These are phyloP conservation scores for Carex littledalei DNA, from an alignment of 176 grass and related monocot genomes.

Conservation along the genomic window DNA sequence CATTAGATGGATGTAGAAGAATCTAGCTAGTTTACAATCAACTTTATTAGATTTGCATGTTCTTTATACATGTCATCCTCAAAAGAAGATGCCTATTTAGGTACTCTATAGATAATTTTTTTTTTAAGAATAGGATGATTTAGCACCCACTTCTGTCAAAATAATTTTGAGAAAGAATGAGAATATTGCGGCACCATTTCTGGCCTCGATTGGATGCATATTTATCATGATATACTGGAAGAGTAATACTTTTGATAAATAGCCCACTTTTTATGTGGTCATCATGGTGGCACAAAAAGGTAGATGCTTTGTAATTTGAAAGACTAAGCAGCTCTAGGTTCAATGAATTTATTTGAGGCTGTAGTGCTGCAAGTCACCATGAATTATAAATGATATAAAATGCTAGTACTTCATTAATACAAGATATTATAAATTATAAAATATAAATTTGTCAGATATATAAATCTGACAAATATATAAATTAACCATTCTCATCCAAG, in stretches of 20 bases:
- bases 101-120: not conserved
- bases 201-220: not conserved
- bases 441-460: too few relatives aligned
- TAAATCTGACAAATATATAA: too few relatives aligned
- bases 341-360: not conserved
- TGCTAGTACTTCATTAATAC: not conserved
- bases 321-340: not conserved
- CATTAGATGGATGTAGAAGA: not conserved
- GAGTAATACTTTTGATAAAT: not conserved
- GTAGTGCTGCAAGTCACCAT: not conserved
- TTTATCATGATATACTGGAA: not conserved
- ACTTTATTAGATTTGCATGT: not conserved
- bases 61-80: not conserved
- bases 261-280: not conserved
- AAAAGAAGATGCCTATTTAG: not conserved
- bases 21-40: not conserved
- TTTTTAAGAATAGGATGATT: not conserved
- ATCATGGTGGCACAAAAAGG: not conserved
- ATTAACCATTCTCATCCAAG: too few relatives aligned
- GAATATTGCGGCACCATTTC: not conserved
- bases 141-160: not conserved
- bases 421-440: not conserved
- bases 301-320: not conserved
- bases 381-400: not conserved
- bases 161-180: not conserved